These are phyloP conservation scores for Hypoxylon trugodes DNA, from an alignment of 495 filamentous ascomycete genomes.

Conservation along the genomic window DNA sequence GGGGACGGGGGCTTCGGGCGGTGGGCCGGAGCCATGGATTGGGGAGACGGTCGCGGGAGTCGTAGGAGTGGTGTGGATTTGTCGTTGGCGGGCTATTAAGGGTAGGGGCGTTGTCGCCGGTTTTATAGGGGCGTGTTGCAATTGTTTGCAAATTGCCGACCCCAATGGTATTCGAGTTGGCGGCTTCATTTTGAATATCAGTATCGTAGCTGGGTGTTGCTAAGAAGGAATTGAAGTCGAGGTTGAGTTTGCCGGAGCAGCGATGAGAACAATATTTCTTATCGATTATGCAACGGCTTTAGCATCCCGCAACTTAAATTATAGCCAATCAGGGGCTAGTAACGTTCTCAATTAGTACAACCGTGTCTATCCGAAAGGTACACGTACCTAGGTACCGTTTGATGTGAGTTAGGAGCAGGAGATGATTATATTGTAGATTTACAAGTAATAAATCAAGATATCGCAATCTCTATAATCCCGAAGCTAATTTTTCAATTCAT, in stretches of 20 bases:
- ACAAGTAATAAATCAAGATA: neutral
- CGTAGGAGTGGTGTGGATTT: slow-evolving; percentile 52
- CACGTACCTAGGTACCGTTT: too few relatives aligned
- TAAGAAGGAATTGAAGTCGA: slow-evolving; percentile 2
- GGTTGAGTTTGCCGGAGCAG: neutral
- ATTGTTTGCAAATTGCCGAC: slow-evolving; percentile 27
- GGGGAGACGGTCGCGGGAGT: slow-evolving; percentile 63
- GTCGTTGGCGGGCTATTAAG: slow-evolving; percentile 28
- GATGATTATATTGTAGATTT: neutral
- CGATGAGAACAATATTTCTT: slow-evolving; percentile 7
- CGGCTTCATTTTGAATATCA: slow-evolving; percentile 45
- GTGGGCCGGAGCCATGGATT: slow-evolving; percentile 82
- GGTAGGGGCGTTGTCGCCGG: slow-evolving; percentile 6
- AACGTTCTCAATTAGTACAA: too few relatives aligned
- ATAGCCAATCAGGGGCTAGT: slow-evolving; percentile 18
- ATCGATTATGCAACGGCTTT: slow-evolving; percentile 37
- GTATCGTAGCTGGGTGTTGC: neutral
- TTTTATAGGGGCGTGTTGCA: slow-evolving; percentile 21
- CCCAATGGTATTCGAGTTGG: slow-evolving; percentile 44
- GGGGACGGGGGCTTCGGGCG: slow-evolving; percentile 76
- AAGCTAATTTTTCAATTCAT: slow-evolving; percentile 18
- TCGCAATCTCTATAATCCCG: neutral
- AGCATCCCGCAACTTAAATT: neutral
- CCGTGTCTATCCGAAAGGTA: too few relatives aligned
- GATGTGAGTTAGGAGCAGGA: too few relatives aligned